Conservation (phyloP, 108 stramenopile genomes). For the Conticribra guillardii region DNA sequence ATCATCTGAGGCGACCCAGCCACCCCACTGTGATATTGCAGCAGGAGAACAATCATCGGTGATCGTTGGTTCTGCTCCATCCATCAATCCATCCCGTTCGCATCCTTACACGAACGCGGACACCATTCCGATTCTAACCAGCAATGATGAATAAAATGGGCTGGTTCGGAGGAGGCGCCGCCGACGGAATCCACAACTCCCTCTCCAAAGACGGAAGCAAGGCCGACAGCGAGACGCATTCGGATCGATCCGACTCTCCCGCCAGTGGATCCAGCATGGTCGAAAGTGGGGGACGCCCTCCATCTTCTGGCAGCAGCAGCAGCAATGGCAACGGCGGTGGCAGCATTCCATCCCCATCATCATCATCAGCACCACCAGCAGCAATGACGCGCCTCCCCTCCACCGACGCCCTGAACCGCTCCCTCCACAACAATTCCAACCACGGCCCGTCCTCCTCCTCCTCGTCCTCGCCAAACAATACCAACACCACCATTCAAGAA, state of each 20-base stretch:
- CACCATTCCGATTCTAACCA: no score
- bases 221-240: constrained; percentile 35
- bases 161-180: constrained; percentile 17
- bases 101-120: no score
- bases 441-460: background rate
- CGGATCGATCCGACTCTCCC: constrained; percentile 28
- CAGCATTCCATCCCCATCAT: no score
- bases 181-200: constrained; percentile 4
- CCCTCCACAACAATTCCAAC: constrained; percentile 9
- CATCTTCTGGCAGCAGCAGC: background rate
- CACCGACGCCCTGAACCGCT: constrained; percentile 27
- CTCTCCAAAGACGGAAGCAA: background rate
- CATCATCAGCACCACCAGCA: no score
- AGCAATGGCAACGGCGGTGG: no score
- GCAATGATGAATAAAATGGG: constrained; percentile 9
- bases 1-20: no score
- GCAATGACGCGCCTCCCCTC: constrained; percentile 17
- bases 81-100: no score
- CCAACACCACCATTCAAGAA: constrained; percentile 5
- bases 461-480: background rate
- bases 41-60: no score
- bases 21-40: no score
- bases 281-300: background rate
- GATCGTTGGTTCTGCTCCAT: no score
- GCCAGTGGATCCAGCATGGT: background rate